Conservation (phyloP, 345 rosid species). For the Melastoma malabathricum region DNA sequence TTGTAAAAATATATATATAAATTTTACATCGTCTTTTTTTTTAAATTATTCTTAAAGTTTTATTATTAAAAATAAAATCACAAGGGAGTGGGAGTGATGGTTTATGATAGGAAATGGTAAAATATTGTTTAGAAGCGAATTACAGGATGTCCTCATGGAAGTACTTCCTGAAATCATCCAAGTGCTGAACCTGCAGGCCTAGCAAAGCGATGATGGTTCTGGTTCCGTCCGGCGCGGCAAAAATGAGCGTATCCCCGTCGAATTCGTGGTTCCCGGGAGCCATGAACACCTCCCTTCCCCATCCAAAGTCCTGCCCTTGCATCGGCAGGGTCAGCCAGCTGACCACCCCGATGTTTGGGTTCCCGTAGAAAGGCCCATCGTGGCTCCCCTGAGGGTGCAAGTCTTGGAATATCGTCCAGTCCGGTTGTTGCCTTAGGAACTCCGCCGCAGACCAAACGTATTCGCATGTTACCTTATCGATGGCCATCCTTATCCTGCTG, state of each 20-base stretch:
- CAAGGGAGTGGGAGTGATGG: no score
- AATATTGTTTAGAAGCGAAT: no score
- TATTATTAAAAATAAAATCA: no score
- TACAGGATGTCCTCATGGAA: no score
- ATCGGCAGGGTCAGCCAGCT: conserved; percentile 55
- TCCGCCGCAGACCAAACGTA: conserved; percentile 25
- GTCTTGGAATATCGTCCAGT: conserved; percentile 38
- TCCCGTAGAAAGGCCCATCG: conserved; percentile 43
- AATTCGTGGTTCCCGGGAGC: conserved; percentile 41
- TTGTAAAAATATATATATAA: no score
- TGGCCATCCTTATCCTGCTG: conserved; percentile 25
- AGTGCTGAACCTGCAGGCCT: no score
- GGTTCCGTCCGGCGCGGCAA: neutral
- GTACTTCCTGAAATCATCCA: no score
- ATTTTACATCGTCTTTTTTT: no score
- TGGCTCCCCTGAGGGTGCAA: conserved; percentile 29
- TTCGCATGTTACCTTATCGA: conserved; percentile 25
- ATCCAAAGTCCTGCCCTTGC: conserved; percentile 43
- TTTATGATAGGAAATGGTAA: no score
- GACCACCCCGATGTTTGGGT: conserved; percentile 48
- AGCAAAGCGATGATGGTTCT: no score
- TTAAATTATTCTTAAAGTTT: no score
- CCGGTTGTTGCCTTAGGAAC: conserved; percentile 27
- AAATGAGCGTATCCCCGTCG: conserved; percentile 33
- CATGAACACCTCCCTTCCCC: conserved; percentile 45